These are phyloP conservation scores for Exserohilum rostratum DNA, from an alignment of 2,329 filamentous ascomycete species.

Conservation along the genomic window DNA sequence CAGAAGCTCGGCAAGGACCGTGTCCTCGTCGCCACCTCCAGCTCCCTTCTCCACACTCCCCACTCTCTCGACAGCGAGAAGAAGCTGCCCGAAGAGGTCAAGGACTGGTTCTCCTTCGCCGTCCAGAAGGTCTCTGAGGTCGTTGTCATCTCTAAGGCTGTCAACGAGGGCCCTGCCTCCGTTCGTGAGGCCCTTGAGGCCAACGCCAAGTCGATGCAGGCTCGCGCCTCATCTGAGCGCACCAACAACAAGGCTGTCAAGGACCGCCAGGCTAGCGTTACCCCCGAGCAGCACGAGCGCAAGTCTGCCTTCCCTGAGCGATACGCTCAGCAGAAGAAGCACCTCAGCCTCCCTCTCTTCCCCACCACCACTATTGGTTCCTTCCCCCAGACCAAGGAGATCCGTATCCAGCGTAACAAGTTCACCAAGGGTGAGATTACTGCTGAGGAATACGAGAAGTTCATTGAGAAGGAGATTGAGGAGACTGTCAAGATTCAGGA, in stretches of 20 bases:
- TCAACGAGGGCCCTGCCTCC: constrained; percentile 86
- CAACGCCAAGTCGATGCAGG: constrained; percentile 92
- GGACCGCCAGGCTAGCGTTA: constrained; percentile 90
- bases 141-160: constrained; percentile 92
- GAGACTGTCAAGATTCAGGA: constrained; percentile 96
- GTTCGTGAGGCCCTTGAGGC: constrained; percentile 91
- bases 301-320: constrained; percentile 85
- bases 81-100: constrained; percentile 92
- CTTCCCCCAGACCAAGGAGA: constrained; percentile 99
- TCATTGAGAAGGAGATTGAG: constrained; percentile 98
- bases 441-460: constrained; percentile 90
- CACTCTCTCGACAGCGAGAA: constrained; percentile 99
- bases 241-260: constrained; percentile 99
- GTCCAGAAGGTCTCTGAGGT: constrained; percentile 92
- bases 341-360: constrained; percentile 94
- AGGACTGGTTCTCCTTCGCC: constrained; percentile 98
- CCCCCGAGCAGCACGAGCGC: constrained; percentile 84
- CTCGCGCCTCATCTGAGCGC: constrained; percentile 87
- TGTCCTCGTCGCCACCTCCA: constrained; percentile 95
- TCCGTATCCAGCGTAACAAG: constrained; percentile 95
- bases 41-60: constrained; percentile 96
- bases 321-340: constrained; percentile 86
- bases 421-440: constrained; percentile 99
- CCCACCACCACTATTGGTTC: constrained; percentile 99
- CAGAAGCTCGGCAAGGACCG: constrained; percentile 98